A percentile compares a stretch with the other conserved stretches of the same genome.
phyloP scores from a whole-genome alignment of 176 grass and related monocot species.

The Carex parvula region DNA sequence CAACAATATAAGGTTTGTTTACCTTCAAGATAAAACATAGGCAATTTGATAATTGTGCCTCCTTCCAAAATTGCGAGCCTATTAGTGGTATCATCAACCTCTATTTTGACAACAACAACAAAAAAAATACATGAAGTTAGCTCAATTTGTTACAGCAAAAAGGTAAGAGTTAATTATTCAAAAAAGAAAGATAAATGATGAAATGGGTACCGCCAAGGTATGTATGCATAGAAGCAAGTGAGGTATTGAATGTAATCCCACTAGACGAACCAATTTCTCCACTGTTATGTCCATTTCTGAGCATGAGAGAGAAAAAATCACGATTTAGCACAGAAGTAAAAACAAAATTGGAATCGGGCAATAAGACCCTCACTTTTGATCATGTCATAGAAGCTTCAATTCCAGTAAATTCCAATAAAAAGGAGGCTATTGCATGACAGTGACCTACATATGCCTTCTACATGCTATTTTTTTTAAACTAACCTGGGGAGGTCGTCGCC shows the following conservation, averaged over 20 bases:
- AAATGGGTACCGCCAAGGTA: conserved; percentile 82
- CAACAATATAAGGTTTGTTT: conserved; percentile 24
- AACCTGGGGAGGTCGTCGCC: conserved; percentile 51
- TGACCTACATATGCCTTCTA: background rate
- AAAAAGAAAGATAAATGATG: conserved; percentile 2
- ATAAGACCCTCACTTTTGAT: background rate
- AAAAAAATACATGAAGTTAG: conserved; percentile 23
- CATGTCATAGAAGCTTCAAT: background rate
- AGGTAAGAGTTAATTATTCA: background rate
- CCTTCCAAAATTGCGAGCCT: conserved; percentile 60
- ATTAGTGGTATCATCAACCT: conserved; percentile 74
- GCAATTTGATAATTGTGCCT: conserved; percentile 56
- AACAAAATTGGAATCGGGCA: background rate
- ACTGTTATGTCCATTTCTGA: conserved; percentile 34
- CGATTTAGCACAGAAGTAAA: background rate
- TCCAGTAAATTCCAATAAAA: conserved; percentile 5
- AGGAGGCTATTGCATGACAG: background rate
- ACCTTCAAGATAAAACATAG: conserved; percentile 88
- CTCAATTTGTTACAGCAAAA: background rate
- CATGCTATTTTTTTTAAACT: background rate
- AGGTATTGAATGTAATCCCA: conserved; percentile 44
- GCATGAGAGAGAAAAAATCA: conserved; percentile 11
- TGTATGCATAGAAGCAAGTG: conserved; percentile 63
- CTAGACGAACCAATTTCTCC: conserved; percentile 37
- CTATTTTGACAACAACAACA: conserved; percentile 37